Evolutionary conservation across 768 basidiomycete genomes (phyloP).

Genomic region (Holtermannia corniformis): DNA sequence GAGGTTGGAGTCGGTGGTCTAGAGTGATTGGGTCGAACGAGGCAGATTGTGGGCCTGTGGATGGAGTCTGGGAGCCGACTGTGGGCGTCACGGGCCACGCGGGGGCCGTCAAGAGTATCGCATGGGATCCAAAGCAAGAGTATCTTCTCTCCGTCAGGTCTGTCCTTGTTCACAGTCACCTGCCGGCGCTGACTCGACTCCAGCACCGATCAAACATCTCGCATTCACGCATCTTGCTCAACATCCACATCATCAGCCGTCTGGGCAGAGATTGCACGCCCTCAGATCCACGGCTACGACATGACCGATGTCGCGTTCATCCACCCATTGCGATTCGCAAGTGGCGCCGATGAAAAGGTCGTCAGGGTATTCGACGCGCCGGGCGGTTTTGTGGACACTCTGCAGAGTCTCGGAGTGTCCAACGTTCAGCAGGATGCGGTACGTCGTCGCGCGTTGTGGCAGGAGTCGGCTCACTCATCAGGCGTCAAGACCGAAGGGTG

Average conservation of each 20-base stretch:
- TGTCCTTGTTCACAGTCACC: neutral
- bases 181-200: neutral
- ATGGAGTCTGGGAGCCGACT: slow-evolving; percentile 57
- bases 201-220: slow-evolving; percentile 83
- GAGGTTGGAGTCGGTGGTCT: slow-evolving; percentile 84
- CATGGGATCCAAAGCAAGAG: slow-evolving; percentile 78
- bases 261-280: slow-evolving; percentile 64
- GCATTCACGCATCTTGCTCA: slow-evolving; percentile 63
- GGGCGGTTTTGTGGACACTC: slow-evolving; percentile 58
- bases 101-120: slow-evolving; percentile 65
- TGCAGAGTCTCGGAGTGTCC: slow-evolving; percentile 49
- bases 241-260: neutral
- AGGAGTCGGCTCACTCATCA: slow-evolving; percentile 28
- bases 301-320: slow-evolving; percentile 70
- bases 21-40: slow-evolving; percentile 12
- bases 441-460: neutral
- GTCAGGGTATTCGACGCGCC: slow-evolving; percentile 89
- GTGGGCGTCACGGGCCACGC: slow-evolving; percentile 80
- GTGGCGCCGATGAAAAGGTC: slow-evolving; percentile 94
- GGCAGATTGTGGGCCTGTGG: slow-evolving; percentile 33
- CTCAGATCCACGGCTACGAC: slow-evolving; percentile 96
- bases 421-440: slow-evolving; percentile 40
- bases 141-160: slow-evolving; percentile 81
- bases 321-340: slow-evolving; percentile 66
- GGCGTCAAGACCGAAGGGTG: slow-evolving; percentile 49